These are phyloP conservation scores for Coemansia sp. DNA, from an alignment of 192 early-diverging fungal genomes.

Conservation along the genomic window DNA sequence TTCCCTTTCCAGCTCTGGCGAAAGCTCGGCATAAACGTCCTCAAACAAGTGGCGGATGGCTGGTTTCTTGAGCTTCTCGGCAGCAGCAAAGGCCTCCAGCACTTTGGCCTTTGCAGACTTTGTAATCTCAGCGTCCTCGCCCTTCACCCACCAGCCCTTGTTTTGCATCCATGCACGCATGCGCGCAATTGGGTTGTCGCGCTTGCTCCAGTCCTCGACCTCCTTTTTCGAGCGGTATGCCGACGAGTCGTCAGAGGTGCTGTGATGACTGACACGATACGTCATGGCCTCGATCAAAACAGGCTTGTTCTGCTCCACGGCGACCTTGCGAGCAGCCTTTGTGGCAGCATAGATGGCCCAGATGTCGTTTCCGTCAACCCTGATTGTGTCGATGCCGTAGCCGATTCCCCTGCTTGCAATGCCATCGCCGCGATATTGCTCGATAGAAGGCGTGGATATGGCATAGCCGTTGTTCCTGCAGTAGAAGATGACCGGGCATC, in stretches of 20 bases:
- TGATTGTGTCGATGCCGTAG: slow-evolving; percentile 96
- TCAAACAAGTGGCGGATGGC: slow-evolving; percentile 79
- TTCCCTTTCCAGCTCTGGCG: slow-evolving; percentile 77
- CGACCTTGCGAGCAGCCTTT: slow-evolving; percentile 78
- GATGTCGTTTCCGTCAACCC: slow-evolving; percentile 98
- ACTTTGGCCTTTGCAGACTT: slow-evolving; percentile 69
- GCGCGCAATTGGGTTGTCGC: slow-evolving; percentile 86
- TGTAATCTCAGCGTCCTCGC: slow-evolving; percentile 63
- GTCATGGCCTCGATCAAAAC: slow-evolving; percentile 98
- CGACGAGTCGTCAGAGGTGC: slow-evolving; percentile 96
- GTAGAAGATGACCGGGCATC: slow-evolving; percentile 90
- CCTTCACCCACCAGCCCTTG: slow-evolving; percentile 82
- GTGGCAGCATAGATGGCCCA: slow-evolving; percentile 97
- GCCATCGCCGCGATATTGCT: slow-evolving; percentile 98
- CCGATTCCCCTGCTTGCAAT: slow-evolving; percentile 93
- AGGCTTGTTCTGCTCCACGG: slow-evolving; percentile 78
- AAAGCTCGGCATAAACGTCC: slow-evolving; percentile 89
- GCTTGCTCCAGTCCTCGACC: slow-evolving; percentile 82
- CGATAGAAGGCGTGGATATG: slow-evolving; percentile 91
- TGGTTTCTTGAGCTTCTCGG: slow-evolving; percentile 90
- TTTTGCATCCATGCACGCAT: slow-evolving; percentile 87
- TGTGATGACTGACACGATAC: slow-evolving; percentile 96
- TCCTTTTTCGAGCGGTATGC: slow-evolving; percentile 93
- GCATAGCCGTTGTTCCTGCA: slow-evolving; percentile 99
- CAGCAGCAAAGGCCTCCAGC: slow-evolving; percentile 76